Base-by-base conservation (phyloP, 306 rosid species). In the Prunus dulcis region DNA sequence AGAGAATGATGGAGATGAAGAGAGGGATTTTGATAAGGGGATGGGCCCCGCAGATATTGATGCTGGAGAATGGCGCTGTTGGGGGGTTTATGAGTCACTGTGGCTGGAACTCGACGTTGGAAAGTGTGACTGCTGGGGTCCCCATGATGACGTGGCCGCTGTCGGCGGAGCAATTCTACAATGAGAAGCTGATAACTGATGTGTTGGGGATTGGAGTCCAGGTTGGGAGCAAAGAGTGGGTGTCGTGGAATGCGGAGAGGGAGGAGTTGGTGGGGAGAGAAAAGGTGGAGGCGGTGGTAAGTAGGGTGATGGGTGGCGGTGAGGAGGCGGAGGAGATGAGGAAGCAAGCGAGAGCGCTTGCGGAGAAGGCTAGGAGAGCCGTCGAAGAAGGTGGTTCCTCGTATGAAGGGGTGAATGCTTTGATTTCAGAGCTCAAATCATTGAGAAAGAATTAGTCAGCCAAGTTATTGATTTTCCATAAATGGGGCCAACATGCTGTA, bases 61-160 rank as follows among this genome's bases (percentile, higher is more conserved):
- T 92, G 22, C 61, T 90, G 66, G 92, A 88, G 20, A 92, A 88
- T n/a, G 64, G 2, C 3, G 82, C 88, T 0, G 70, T 89, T 2
- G 90, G 89, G 22, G 97, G 93, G 50, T 92, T 88, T 28, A 55
- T 92, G 86, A 92, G 93, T 0, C 96, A 92, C 25, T 89, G 93
- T 28, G 96, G 97, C 4, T 92, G 97, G 96, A 92, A 92, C 46
- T 92, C 97, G 3, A 84, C 87, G 6, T 5, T 90, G 77, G 97
- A 92, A 77, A 84, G 89, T 3, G 64, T 88, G 41, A 72, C 82
- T 2, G 74, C 82, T 3, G 92, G 91, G 0, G 86, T 87, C 53
- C 88, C 93, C 2, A 85, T 90, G 96, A 76, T 80, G 6, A 87
- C 93, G 2, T 92, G 96, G 96, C 97, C 97, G 3, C 62, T 92